These are phyloP conservation scores for Venturiaceae sp. DNA, from an alignment of 2,329 filamentous ascomycete species.

Conservation along the genomic window DNA sequence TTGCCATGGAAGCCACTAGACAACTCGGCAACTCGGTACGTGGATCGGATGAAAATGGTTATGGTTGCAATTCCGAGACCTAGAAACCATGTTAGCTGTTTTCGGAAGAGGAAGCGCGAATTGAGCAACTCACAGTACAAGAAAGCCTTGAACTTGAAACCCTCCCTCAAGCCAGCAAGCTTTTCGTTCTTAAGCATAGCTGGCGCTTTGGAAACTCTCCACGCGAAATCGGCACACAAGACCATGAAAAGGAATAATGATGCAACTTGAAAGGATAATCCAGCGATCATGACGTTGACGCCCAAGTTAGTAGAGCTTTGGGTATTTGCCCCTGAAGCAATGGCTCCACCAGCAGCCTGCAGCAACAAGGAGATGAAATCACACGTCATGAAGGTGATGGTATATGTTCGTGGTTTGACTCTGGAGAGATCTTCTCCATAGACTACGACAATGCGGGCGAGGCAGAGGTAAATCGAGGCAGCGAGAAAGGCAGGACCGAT, in stretches of 20 bases:
- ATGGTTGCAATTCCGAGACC: slow-evolving; percentile 30
- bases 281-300: slow-evolving; percentile 48
- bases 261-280: slow-evolving; percentile 47
- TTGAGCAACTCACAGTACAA: not conserved
- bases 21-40: slow-evolving; percentile 41
- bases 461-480: slow-evolving; percentile 57
- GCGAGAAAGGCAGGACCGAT: slow-evolving; percentile 47
- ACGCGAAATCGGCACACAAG: slow-evolving; percentile 27
- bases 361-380: slow-evolving; percentile 37
- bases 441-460: slow-evolving; percentile 32
- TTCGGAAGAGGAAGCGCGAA: not conserved
- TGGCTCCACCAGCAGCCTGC: slow-evolving; percentile 35
- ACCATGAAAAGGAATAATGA: slow-evolving; percentile 39
- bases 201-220: slow-evolving; percentile 4
- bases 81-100: slow-evolving; percentile 10
- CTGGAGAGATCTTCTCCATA: slow-evolving; percentile 26
- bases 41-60: slow-evolving; percentile 36
- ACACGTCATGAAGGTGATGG: slow-evolving; percentile 40
- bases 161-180: not conserved
- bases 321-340: slow-evolving; percentile 41
- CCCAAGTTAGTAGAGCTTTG: slow-evolving; percentile 34
- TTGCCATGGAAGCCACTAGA: slow-evolving; percentile 34
- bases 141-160: not conserved
- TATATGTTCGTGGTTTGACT: slow-evolving; percentile 35
- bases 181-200: not conserved